These are phyloP conservation scores for Solanum piurae DNA, from an alignment of 257 asterid genomes.

Conservation along the genomic window DNA sequence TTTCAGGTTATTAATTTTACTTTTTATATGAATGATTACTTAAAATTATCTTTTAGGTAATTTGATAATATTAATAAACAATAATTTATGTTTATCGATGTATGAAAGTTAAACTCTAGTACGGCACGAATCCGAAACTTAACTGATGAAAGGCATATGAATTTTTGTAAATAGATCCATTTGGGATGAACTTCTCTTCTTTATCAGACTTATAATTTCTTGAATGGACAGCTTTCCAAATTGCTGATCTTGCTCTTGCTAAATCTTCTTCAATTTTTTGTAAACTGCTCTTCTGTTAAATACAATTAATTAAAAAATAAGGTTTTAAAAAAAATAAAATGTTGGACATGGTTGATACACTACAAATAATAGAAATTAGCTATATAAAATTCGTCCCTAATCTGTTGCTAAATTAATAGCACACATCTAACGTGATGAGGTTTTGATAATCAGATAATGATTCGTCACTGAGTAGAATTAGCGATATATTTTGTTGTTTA, in stretches of 20 bases:
- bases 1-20: no score
- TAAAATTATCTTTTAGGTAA: background rate
- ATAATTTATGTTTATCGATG: background rate
- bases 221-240: background rate
- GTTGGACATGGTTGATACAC: background rate
- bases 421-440: background rate
- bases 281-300: background rate
- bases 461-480: no score
- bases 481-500: background rate
- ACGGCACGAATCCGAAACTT: background rate
- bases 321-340: background rate
- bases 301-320: background rate
- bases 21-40: no score
- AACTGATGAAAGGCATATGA: slow-evolving; percentile 17
- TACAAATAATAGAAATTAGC: background rate
- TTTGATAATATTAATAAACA: background rate
- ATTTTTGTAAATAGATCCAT: slow-evolving; percentile 5
- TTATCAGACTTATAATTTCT: background rate
- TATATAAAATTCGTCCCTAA: background rate
- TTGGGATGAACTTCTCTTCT: slow-evolving; percentile 6
- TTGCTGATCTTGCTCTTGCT: slow-evolving; percentile 12
- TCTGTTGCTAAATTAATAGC: background rate
- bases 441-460: background rate
- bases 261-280: slow-evolving; percentile 9
- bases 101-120: background rate